Percentiles rank a stretch among this genome's conserved stretches.
Conservation (phyloP, 1,284 basidiomycete genomes). For the Apiotrichum brassicae region DNA sequence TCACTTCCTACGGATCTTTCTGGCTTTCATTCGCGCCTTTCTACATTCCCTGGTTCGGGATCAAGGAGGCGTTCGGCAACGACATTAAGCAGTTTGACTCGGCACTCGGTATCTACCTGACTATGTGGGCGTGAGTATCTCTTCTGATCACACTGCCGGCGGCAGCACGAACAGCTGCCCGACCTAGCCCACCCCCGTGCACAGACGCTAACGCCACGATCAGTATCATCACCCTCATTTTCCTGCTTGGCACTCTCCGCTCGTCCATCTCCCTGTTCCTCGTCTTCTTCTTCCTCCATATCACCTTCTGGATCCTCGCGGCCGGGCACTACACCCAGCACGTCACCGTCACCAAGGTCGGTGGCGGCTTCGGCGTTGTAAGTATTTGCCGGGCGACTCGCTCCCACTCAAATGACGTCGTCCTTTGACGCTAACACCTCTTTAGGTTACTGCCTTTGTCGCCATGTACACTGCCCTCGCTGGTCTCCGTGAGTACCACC, state of each 20-base stretch:
- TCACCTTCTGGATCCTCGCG: slow-evolving; percentile 51
- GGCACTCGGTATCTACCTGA: slow-evolving; percentile 49
- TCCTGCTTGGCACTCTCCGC: slow-evolving; percentile 50
- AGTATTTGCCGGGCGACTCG: slow-evolving; percentile 15
- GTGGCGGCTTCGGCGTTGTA: slow-evolving; percentile 62
- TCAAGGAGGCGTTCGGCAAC: slow-evolving; percentile 47
- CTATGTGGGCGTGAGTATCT: slow-evolving; percentile 36
- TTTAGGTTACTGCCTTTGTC: slow-evolving; percentile 34
- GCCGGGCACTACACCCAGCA: slow-evolving; percentile 37
- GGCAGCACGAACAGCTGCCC: no score
- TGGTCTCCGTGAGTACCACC: slow-evolving; percentile 41
- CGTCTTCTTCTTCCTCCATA: slow-evolving; percentile 65
- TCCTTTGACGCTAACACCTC: neutral
- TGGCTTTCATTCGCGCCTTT: slow-evolving; percentile 46
- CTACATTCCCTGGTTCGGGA: slow-evolving; percentile 48
- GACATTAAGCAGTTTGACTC: slow-evolving; percentile 47
- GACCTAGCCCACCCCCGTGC: no score
- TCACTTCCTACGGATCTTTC: slow-evolving; percentile 71
- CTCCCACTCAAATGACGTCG: no score
- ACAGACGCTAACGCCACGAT: neutral
- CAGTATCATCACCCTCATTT: slow-evolving; percentile 55
- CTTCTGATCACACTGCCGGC: neutral
- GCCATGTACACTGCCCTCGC: slow-evolving; percentile 50
- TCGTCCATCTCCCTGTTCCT: slow-evolving; percentile 16
- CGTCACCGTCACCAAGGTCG: slow-evolving; percentile 53